Percentiles rank a stretch among this genome's conserved stretches.
Conservation (phyloP, 805 yeast genomes). For the Zygosaccharomyces gambellarensis region DNA sequence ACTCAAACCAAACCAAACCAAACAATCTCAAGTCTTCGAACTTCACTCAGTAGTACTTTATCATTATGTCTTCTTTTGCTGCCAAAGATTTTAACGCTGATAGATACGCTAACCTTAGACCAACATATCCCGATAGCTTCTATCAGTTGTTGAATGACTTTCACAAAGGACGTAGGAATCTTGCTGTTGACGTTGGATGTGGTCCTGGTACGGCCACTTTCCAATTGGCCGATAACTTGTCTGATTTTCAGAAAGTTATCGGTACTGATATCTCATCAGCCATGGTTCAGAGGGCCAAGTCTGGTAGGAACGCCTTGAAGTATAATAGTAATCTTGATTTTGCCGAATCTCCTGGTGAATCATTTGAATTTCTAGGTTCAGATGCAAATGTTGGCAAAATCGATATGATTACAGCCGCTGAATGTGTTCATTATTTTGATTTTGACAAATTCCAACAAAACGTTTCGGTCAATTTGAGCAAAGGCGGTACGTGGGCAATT, state of each 20-base stretch:
- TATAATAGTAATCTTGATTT: conserved; percentile 9
- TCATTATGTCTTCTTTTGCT: conserved; percentile 59
- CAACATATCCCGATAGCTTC: conserved; percentile 54
- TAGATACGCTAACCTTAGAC: conserved; percentile 56
- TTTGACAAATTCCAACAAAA: conserved; percentile 49
- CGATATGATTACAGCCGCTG: conserved; percentile 70
- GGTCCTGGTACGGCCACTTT: conserved; percentile 74
- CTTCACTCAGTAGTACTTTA: no score
- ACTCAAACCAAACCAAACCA: no score
- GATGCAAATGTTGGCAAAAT: conserved; percentile 19
- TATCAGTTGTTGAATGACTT: conserved; percentile 40
- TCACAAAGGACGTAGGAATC: conserved; percentile 36
- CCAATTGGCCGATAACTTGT: conserved; percentile 28
- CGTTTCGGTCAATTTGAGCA: conserved; percentile 45
- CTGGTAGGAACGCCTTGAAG: conserved; percentile 11
- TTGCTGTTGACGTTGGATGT: conserved; percentile 67
- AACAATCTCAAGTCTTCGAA: no score
- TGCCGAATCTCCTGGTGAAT: conserved; percentile 33
- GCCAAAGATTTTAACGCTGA: conserved; percentile 46
- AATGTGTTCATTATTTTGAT: conserved; percentile 83
- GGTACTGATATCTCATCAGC: conserved; percentile 59
- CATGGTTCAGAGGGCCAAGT: conserved; percentile 50
- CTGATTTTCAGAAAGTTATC: conserved; percentile 41
- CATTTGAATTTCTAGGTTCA: conserved; percentile 12
- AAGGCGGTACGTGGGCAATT: conserved; percentile 63